phyloP scores from a whole-genome alignment of 495 filamentous ascomycete species.

The Aspergillus avenaceus region DNA sequence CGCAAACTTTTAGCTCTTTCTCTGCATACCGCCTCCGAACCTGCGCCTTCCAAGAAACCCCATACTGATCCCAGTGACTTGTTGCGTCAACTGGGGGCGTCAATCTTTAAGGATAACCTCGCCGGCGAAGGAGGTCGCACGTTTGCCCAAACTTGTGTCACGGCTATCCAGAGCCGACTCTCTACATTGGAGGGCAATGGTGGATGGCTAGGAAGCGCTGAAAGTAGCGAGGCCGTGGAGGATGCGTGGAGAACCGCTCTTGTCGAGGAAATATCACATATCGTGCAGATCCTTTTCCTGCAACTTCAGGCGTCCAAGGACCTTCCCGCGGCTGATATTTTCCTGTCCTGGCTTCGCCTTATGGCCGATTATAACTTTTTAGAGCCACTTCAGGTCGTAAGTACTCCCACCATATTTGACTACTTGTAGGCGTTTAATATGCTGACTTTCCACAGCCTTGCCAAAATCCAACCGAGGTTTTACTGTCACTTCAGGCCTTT shows the following conservation, averaged over 20 bases:
- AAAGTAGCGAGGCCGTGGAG: conserved; percentile 49
- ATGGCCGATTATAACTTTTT: conserved; percentile 63
- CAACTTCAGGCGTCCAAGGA: conserved; percentile 54
- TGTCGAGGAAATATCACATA: conserved; percentile 65
- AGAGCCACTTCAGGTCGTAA: conserved; percentile 52
- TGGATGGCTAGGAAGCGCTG: conserved; percentile 48
- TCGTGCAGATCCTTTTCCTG: conserved; percentile 69
- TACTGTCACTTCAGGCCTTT: conserved; percentile 61
- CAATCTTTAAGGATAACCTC: conserved; percentile 28
- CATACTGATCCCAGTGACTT: conserved; percentile 16
- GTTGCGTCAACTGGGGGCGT: conserved; percentile 25
- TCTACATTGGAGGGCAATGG: conserved; percentile 41
- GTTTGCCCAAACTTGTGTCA: conserved; percentile 38
- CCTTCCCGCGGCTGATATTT: conserved; percentile 51
- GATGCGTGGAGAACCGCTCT: conserved; percentile 58
- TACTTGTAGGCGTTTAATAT: not conserved
- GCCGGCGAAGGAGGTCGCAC: conserved; percentile 20
- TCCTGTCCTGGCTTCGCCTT: conserved; percentile 71
- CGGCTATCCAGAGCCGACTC: conserved; percentile 42
- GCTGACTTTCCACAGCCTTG: conserved; percentile 35
- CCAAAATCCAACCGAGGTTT: conserved; percentile 44
- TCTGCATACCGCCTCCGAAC: conserved; percentile 18
- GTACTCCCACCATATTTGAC: conserved; percentile 15
- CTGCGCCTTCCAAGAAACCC: not conserved
- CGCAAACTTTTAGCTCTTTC: conserved; percentile 43